phyloP scores from a whole-genome alignment of 495 filamentous ascomycete species.

The Aspergillus coremiiformis region DNA sequence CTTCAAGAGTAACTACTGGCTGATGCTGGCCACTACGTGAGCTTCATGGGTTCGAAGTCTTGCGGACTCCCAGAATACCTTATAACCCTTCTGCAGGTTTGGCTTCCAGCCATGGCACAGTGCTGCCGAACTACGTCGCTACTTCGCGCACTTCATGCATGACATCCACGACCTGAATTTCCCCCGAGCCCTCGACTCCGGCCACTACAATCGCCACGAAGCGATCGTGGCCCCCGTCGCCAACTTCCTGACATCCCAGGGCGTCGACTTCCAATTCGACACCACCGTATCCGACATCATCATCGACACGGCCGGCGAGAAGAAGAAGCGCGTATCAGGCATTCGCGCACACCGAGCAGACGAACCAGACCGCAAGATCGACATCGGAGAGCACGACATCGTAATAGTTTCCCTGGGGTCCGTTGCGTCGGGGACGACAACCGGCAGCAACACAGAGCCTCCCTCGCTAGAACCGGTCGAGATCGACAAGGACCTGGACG shows the following conservation, averaged over 20 bases:
- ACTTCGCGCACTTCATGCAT: constrained; percentile 19
- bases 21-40: constrained; percentile 30
- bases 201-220: constrained; percentile 34
- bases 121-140: constrained; percentile 29
- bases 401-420: constrained; percentile 26
- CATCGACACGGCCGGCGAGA: constrained; percentile 10
- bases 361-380: constrained; percentile 9
- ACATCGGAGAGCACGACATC: constrained; percentile 21
- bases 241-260: constrained; percentile 28
- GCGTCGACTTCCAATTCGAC: constrained; percentile 38
- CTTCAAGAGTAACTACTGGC: constrained; percentile 36
- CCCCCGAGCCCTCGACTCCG: constrained; percentile 21
- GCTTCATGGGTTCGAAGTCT: too few relatives aligned
- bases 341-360: constrained; percentile 1
- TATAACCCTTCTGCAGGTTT: constrained; percentile 15
- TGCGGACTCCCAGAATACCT: too few relatives aligned
- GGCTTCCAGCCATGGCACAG: constrained; percentile 39
- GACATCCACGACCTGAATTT: constrained; percentile 23
- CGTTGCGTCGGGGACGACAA: constrained; percentile 19
- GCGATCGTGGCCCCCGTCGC: constrained; percentile 33
- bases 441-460: constrained; percentile 18
- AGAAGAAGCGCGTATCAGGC: constrained; percentile 7
- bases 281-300: constrained; percentile 26
- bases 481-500: constrained; percentile 22
- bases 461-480: constrained; percentile 19